Evolutionary conservation across 2,329 filamentous ascomycete species (phyloP).

Genomic region (Epichloe festucae): DNA sequence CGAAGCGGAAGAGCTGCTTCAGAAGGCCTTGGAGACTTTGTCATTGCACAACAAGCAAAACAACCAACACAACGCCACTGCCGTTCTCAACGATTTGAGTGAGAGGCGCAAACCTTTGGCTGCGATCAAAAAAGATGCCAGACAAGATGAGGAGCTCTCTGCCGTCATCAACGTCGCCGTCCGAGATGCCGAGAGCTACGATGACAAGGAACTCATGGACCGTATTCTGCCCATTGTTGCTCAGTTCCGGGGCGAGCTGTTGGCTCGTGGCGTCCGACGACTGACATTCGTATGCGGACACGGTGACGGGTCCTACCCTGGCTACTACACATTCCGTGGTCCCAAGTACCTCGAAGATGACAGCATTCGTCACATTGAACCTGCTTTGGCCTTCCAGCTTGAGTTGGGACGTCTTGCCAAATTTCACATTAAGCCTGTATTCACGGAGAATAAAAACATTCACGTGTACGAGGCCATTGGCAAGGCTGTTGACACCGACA

Average conservation of each 20-base stretch:
- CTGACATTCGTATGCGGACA: constrained; percentile 94
- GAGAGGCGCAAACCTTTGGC: constrained; percentile 51
- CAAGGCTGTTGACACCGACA: constrained; percentile 89
- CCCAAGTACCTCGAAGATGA: constrained; percentile 81
- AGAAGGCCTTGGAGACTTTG: constrained; percentile 74
- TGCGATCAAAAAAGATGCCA: constrained; percentile 13
- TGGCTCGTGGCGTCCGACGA: constrained; percentile 70
- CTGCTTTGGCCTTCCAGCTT: constrained; percentile 94
- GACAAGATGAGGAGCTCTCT: constrained; percentile 64
- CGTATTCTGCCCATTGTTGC: constrained; percentile 67
- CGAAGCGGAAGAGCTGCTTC: constrained; percentile 77
- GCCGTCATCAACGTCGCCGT: constrained; percentile 89
- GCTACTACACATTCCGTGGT: constrained; percentile 97
- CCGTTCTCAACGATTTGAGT: constrained; percentile 59
- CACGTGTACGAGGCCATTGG: constrained; percentile 96
- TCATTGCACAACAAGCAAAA: constrained; percentile 46
- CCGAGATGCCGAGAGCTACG: constrained; percentile 69
- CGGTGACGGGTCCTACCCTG: constrained; percentile 86
- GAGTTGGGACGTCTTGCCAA: constrained; percentile 88
- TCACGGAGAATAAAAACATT: constrained; percentile 98
- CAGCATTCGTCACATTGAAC: constrained; percentile 94
- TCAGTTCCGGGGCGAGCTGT: constrained; percentile 71
- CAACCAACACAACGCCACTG: constrained; percentile 36
- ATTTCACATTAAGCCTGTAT: constrained; percentile 96
- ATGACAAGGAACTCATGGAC: constrained; percentile 67